phyloP scores from a whole-genome alignment of 1,139 yeast genomes.

The Kazachstania sp. region DNA sequence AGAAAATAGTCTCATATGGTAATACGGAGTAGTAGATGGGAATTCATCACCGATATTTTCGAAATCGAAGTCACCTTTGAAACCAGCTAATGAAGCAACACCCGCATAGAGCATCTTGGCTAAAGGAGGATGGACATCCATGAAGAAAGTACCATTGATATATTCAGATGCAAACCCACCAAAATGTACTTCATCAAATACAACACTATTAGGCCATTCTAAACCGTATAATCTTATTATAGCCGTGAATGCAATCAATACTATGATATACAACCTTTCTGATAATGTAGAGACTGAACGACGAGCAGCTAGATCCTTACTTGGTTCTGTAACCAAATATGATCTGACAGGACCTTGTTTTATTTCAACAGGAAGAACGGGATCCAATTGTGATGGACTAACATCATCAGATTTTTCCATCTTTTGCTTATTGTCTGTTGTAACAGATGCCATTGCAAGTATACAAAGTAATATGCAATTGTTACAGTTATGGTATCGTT shows the following conservation, averaged over 20 bases:
- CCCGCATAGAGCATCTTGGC: conserved; percentile 85
- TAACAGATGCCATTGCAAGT: too few species aligned
- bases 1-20: conserved; percentile 78
- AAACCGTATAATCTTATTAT: conserved; percentile 54
- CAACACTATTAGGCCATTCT: conserved; percentile 67
- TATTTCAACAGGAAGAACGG: conserved; percentile 38
- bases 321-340: conserved; percentile 38
- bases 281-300: conserved; percentile 32
- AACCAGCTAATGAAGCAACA: conserved; percentile 64
- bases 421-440: too few species aligned
- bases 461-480: too few species aligned
- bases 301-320: conserved; percentile 32
- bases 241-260: conserved; percentile 46
- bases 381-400: conserved; percentile 25
- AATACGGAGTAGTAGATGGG: conserved; percentile 60
- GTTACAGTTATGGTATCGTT: too few species aligned
- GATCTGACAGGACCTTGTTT: conserved; percentile 37
- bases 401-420: background rate
- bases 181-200: conserved; percentile 86
- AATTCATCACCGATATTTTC: conserved; percentile 58
- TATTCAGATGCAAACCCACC: conserved; percentile 75
- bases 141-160: conserved; percentile 62
- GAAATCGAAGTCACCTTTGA: conserved; percentile 67
- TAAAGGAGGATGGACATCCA: conserved; percentile 94
- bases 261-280: conserved; percentile 39